Evolutionary conservation across 805 yeast species (phyloP).

Genomic region (Ogataea neopini): DNA sequence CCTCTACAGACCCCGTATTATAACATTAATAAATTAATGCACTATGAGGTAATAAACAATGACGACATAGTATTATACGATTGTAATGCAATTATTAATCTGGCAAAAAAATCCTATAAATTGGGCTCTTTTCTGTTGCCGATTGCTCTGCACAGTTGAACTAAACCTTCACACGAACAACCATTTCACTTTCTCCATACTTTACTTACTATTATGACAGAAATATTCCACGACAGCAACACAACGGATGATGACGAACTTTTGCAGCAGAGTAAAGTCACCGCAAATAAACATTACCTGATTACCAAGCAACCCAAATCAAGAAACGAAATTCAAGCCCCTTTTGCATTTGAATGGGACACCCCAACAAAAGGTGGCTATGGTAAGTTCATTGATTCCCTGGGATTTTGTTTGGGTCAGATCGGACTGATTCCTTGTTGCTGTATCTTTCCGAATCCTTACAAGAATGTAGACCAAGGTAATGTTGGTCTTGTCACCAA

Average conservation of each 20-base stretch:
- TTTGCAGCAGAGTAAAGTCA: background rate
- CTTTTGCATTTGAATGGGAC: slow-evolving; percentile 37
- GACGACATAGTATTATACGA: too few species aligned
- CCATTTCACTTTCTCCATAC: too few species aligned
- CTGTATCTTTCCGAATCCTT: slow-evolving; percentile 58
- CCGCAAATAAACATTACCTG: slow-evolving; percentile 6
- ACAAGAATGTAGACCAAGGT: slow-evolving; percentile 62
- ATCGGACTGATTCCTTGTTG: slow-evolving; percentile 58
- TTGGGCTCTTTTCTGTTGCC: too few species aligned
- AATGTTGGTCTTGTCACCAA: slow-evolving; percentile 66
- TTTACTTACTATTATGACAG: slow-evolving; percentile 5
- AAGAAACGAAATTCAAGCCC: slow-evolving; percentile 25
- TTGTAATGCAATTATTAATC: too few species aligned
- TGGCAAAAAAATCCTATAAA: too few species aligned
- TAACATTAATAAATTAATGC: too few species aligned
- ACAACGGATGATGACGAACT: slow-evolving; percentile 2
- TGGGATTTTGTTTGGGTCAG: slow-evolving; percentile 52
- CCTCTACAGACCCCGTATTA: too few species aligned
- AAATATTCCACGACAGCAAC: background rate
- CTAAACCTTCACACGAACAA: too few species aligned
- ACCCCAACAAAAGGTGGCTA: slow-evolving; percentile 38
- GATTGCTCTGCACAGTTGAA: too few species aligned
- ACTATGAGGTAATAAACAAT: too few species aligned
- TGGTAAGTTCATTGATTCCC: slow-evolving; percentile 37
- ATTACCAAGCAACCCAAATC: slow-evolving; percentile 24